Evolutionary conservation across 2,329 filamentous ascomycete species (phyloP), one percentile per base, ranked within the genome.

Genomic region (Grosmannia serpens): DNA sequence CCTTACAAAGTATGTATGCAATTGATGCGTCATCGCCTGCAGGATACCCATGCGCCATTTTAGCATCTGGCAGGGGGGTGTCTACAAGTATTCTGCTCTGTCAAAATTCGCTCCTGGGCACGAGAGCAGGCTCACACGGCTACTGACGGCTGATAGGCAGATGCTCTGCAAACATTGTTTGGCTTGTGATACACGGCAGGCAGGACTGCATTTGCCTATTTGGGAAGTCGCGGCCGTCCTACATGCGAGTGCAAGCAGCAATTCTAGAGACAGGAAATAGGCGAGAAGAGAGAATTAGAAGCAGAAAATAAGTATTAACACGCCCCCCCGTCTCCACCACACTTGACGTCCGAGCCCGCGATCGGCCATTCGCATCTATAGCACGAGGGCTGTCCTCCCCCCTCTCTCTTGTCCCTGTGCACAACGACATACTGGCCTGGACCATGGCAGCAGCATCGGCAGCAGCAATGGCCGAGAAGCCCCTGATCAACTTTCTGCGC

Each of bases 401-500:
- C 49, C 15, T 22, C 47, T 27, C 46, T 26, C 26, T 49, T 26
- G 8, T 17, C 8, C 22, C 22, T 51, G 20, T 51, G 38, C 44
- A 13, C n/a, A 11, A 9, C 20, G 20, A 6, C 44, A 46, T 3
- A 7, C 22, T 22, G 22, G 44, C 46, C 11, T 49, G 10, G 20
- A 46, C n/a, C 24, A 26, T 20, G 26, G 11, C 47, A 17, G 10
- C 20, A 9, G 17, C 29, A 11, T 9, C 47, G 7, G 10, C 20
- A 9, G 17, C 29, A 11, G 27, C 50, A 1, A 13, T 41, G 41
- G 13, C 49, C 20, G 11, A 29, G 5, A 47, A 26, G 59, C 72
- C 70, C 33, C 72, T 72, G 24, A 86, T 88, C 67, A 87, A 88
- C 66, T 75, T 88, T 59, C 73, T 86, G 57, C 77, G 82, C 51